These are phyloP conservation scores for Barnettozyma vustinii DNA, from an alignment of 805 yeast species.

Conservation along the genomic window DNA sequence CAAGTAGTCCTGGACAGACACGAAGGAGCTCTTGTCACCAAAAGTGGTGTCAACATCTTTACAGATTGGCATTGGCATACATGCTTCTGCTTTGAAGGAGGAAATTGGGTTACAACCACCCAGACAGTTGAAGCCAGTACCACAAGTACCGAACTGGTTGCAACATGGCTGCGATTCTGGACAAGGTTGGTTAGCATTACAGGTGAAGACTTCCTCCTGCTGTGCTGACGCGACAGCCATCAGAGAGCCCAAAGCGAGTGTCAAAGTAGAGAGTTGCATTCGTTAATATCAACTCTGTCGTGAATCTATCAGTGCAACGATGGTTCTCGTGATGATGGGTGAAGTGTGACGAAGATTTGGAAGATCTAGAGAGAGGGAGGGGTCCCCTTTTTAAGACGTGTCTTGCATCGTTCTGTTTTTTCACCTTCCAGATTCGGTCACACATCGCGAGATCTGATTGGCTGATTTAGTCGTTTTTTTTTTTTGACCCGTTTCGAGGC, in stretches of 20 bases:
- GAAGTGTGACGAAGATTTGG: too few species aligned
- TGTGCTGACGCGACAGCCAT: conserved; percentile 2
- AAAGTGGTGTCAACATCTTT: conserved; percentile 40
- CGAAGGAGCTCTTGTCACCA: conserved; percentile 26
- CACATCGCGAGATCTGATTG: not conserved
- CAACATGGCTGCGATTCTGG: conserved; percentile 86
- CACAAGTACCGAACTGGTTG: conserved; percentile 74
- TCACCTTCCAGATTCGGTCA: not conserved
- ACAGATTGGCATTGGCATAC: conserved; percentile 86
- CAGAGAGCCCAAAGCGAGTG: not conserved
- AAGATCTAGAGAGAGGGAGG: too few species aligned
- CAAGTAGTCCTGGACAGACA: conserved; percentile 29
- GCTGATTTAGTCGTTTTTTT: not conserved
- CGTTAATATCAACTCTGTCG: too few species aligned
- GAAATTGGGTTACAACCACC: conserved; percentile 79
- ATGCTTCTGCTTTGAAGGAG: conserved; percentile 40
- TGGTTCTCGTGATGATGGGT: too few species aligned
- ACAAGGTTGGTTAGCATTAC: conserved; percentile 54
- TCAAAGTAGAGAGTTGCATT: not conserved
- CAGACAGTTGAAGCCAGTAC: conserved; percentile 70
- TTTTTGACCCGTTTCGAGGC: not conserved
- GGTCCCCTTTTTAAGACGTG: not conserved
- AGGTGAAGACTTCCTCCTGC: conserved; percentile 23
- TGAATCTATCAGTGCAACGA: too few species aligned
- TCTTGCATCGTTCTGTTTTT: not conserved